Percentiles rank a stretch among this genome's conserved stretches.
Evolutionary conservation across 2,329 filamentous ascomycete genomes (phyloP).

Genomic region (Neophaeococcomyces mojaviensis): DNA sequence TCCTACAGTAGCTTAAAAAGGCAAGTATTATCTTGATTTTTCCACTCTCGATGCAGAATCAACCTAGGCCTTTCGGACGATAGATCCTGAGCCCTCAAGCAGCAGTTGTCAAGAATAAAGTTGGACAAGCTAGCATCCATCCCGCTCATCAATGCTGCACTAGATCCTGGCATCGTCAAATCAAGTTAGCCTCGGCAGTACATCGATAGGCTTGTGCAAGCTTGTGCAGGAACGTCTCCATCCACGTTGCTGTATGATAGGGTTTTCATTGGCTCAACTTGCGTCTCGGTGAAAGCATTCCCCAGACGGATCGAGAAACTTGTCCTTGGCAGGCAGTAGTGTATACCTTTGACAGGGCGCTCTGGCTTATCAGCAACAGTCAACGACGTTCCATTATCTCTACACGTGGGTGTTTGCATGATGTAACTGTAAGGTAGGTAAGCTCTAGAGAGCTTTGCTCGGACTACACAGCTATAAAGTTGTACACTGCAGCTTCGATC

Average conservation of each 20-base stretch:
- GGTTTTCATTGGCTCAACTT: background rate
- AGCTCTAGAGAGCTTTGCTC: constrained; percentile 2
- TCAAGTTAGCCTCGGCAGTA: background rate
- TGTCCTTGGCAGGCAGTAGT: background rate
- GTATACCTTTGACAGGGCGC: background rate
- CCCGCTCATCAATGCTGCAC: too few relatives aligned
- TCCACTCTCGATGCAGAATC: too few relatives aligned
- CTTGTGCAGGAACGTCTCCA: constrained; percentile 4
- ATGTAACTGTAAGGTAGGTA: constrained; percentile 3
- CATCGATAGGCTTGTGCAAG: constrained; percentile 2
- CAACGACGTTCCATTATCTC: background rate
- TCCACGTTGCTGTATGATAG: background rate
- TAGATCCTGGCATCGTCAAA: too few relatives aligned
- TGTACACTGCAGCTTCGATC: background rate
- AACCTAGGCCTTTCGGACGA: too few relatives aligned
- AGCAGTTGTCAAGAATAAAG: too few relatives aligned
- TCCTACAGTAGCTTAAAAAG: too few relatives aligned
- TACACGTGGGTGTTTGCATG: constrained; percentile 3
- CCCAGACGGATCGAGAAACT: background rate
- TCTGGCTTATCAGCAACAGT: background rate
- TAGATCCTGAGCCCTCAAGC: too few relatives aligned
- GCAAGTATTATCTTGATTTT: too few relatives aligned
- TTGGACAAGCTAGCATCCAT: too few relatives aligned
- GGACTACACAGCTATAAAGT: background rate
- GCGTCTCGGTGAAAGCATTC: background rate